phyloP scores from a whole-genome alignment of 495 filamentous ascomycete species.

The Physcia stellaris region DNA sequence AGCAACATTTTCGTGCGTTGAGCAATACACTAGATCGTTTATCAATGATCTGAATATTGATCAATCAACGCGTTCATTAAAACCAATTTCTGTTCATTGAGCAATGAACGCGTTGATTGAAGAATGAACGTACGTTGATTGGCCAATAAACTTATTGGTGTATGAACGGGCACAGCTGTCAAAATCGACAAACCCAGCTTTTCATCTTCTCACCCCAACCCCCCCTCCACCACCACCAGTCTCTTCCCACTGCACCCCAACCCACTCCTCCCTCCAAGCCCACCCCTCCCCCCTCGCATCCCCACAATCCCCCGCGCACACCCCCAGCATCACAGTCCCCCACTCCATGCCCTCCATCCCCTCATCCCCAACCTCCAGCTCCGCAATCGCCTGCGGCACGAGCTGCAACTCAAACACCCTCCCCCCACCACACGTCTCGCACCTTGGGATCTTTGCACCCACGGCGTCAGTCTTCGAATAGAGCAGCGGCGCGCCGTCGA shows the following conservation, averaged over 20 bases:
- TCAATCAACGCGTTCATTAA: too few relatives aligned
- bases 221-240: constrained; percentile 6
- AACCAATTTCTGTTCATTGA: too few relatives aligned
- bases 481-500: constrained; percentile 62
- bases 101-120: too few relatives aligned
- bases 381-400: constrained; percentile 75
- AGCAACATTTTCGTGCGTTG: too few relatives aligned
- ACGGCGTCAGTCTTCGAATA: constrained; percentile 66
- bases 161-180: too few relatives aligned
- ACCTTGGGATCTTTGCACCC: constrained; percentile 57
- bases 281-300: constrained; percentile 28
- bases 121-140: too few relatives aligned
- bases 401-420: constrained; percentile 89
- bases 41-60: too few relatives aligned
- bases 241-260: constrained; percentile 95
- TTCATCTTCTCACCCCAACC: neutral
- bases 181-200: too few relatives aligned
- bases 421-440: constrained; percentile 55
- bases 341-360: constrained; percentile 93
- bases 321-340: constrained; percentile 87
- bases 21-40: too few relatives aligned
- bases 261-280: constrained; percentile 88
- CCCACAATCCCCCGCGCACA: constrained; percentile 60
- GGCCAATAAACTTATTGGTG: too few relatives aligned
- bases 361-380: constrained; percentile 69